Percentiles rank a stretch among this genome's conserved stretches.
Conservation (phyloP, 2,329 filamentous ascomycete species). For the Ascochyta clinopodiicola region DNA sequence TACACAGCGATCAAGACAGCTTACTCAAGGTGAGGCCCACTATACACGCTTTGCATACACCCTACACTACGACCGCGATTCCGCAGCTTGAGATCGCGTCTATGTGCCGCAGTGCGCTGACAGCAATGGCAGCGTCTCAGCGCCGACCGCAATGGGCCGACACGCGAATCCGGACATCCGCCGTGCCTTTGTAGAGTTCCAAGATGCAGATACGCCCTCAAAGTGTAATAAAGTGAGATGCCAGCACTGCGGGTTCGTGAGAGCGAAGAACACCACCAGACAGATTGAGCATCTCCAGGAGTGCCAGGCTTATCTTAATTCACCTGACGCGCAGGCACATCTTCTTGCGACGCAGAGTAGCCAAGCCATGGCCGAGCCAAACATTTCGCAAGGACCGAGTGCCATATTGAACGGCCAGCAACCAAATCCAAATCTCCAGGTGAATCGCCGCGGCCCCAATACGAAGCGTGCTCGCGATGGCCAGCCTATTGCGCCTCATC, state of each 20-base stretch:
- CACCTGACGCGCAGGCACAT: constrained; percentile 52
- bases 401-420: constrained; percentile 55
- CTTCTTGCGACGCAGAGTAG: constrained; percentile 27
- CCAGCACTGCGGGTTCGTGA: constrained; percentile 56
- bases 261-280: constrained; percentile 59
- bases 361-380: constrained; percentile 24
- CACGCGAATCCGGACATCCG: constrained; percentile 53
- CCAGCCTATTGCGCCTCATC: constrained; percentile 43
- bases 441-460: constrained; percentile 53
- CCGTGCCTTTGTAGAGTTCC: constrained; percentile 47
- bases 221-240: constrained; percentile 59
- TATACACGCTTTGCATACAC: neutral
- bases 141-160: constrained; percentile 32
- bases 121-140: constrained; percentile 14
- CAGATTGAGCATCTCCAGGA: constrained; percentile 58
- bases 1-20: constrained; percentile 15
- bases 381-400: constrained; percentile 27
- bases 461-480: constrained; percentile 48
- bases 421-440: constrained; percentile 57
- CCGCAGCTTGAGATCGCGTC: neutral
- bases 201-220: constrained; percentile 50
- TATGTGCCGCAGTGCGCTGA: constrained; percentile 19
- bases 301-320: constrained; percentile 54
- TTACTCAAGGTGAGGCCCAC: constrained; percentile 16
- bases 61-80: neutral